phyloP scores from a whole-genome alignment of 768 basidiomycete genomes.

The Lentinula raphanica region DNA sequence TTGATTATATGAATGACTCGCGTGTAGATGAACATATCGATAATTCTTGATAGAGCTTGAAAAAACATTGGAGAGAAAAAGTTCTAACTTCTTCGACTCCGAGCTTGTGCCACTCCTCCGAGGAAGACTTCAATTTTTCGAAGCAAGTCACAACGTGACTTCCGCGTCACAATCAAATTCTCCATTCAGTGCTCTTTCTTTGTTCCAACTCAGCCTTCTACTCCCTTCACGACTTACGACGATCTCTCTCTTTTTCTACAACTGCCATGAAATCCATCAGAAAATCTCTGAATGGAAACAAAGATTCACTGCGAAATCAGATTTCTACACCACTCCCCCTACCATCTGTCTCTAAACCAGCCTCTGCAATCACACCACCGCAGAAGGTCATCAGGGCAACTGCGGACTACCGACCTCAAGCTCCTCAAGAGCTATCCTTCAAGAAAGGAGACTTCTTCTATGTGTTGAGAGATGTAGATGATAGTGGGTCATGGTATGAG shows the following conservation, averaged over 20 bases:
- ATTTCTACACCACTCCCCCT: constrained; percentile 69
- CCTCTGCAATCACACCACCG: constrained; percentile 71
- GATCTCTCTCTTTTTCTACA: constrained; percentile 8
- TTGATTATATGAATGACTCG: no score
- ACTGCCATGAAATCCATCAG: constrained; percentile 73
- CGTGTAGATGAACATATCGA: no score
- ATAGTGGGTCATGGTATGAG: constrained; percentile 72
- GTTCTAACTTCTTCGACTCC: no score
- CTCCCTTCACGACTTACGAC: constrained; percentile 21
- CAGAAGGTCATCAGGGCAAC: constrained; percentile 94
- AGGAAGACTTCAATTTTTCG: no score
- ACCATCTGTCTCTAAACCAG: constrained; percentile 64
- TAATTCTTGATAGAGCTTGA: no score
- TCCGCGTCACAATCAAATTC: background rate
- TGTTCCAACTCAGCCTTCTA: constrained; percentile 2
- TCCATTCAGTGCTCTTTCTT: background rate
- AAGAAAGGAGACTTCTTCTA: constrained; percentile 97
- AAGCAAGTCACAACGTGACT: background rate
- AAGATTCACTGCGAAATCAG: constrained; percentile 52
- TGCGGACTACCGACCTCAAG: constrained; percentile 54
- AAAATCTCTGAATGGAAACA: constrained; percentile 69
- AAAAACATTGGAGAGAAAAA: no score
- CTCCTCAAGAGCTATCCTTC: constrained; percentile 86
- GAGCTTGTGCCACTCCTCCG: no score
- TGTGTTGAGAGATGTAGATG: constrained; percentile 71